A percentile compares a stretch with the other conserved stretches of the same genome.
Evolutionary conservation across 495 filamentous ascomycete species (phyloP).

Genomic region (Hypoxylon lenormandii): DNA sequence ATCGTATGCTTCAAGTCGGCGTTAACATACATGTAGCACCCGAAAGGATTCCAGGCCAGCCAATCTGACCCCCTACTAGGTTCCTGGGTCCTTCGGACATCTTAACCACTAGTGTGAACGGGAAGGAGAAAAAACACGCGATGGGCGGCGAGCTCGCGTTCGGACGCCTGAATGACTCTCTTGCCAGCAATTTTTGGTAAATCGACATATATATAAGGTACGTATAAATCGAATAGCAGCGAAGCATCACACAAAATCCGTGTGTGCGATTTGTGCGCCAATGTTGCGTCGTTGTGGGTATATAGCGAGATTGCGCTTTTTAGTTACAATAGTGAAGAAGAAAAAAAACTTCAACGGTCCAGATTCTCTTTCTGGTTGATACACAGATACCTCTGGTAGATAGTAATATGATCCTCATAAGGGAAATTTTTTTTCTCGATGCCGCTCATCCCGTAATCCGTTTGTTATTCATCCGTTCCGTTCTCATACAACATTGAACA

Average conservation of each 20-base stretch:
- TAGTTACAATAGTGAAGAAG: constrained; percentile 34
- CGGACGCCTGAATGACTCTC: constrained; percentile 8
- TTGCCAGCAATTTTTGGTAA: constrained; percentile 26
- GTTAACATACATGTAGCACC: constrained; percentile 11
- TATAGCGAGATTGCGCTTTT: constrained; percentile 34
- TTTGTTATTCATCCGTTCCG: constrained; percentile 6
- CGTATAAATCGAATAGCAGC: constrained; percentile 23
- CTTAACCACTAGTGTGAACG: not conserved
- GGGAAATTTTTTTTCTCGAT: constrained; percentile 38
- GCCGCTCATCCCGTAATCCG: constrained; percentile 31
- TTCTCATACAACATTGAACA: constrained; percentile 36
- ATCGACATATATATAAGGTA: constrained; percentile 28
- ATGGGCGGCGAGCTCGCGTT: too few relatives aligned
- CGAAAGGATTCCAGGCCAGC: constrained; percentile 17
- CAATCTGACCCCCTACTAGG: not conserved
- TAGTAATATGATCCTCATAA: constrained; percentile 38
- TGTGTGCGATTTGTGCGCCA: constrained; percentile 12
- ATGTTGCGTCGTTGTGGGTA: constrained; percentile 37
- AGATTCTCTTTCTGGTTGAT: constrained; percentile 10
- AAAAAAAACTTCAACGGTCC: constrained; percentile 19
- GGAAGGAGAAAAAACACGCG: not conserved
- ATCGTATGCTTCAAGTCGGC: constrained; percentile 9
- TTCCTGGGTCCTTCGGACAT: not conserved
- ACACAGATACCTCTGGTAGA: constrained; percentile 21
- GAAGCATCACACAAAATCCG: constrained; percentile 21